Evolutionary conservation across 2,329 filamentous ascomycete genomes (phyloP), one percentile per base, ranked within the genome.

Genomic region (Colletotrichum agaves): DNA sequence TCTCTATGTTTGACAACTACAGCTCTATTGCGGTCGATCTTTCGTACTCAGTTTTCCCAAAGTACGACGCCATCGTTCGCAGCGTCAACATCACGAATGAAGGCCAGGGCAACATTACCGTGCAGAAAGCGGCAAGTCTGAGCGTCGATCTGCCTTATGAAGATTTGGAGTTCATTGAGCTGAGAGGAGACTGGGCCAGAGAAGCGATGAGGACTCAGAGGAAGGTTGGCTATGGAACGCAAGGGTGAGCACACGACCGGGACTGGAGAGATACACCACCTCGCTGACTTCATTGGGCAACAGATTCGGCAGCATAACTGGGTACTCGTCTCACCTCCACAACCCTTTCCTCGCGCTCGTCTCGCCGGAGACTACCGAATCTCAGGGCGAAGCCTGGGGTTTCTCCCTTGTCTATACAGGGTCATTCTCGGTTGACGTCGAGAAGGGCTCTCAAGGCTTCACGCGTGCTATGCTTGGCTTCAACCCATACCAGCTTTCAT

Each of bases 331-430:
- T 0, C 87, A 90, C 70, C 78, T 88, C 1, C 87, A 90, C 73
- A 91, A 91, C 71, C 88, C 88, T 0, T 91, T 91, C 77, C 80
- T 91, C 21, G 82, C 86, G 0, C 76, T 91, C 2, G 80, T 87
- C 0, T 79, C 84, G 3, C 84, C 88, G 0, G 79, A 78, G 0
- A 87, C 88, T 0, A 91, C 88, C 1, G 88, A 91, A 72, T 83
- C 83, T 0, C 80, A 83, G 2, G 89, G 89, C 1, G 83, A 90
- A 41, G 88, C 86, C 6, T 91, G 87, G 82, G 89, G 88, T 0
- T 90, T 91, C 75, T 89, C 87, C 1, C 81, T 91, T 2, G 80
- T 91, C 17, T 91, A 90, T 75, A 87, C 87, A 0, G 89, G 89
- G 2, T 90, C 87, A 0, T 90, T 90, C 71, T 79, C 83, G 1